Conservation (phyloP, 108 stramenopile species). For the Pelagomonas calceolata region DNA sequence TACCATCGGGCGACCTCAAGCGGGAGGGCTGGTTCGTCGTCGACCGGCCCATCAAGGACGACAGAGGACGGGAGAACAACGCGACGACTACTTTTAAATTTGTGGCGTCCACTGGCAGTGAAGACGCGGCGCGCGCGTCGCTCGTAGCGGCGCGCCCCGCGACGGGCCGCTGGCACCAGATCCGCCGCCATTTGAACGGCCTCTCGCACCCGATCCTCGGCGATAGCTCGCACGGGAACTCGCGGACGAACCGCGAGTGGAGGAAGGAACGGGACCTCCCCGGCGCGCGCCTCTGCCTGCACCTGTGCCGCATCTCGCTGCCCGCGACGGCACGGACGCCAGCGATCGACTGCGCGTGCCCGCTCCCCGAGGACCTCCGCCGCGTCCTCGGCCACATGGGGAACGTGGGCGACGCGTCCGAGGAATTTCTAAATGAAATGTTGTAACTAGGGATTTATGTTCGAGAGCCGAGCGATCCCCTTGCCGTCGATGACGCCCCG, state of each 20-base stretch:
- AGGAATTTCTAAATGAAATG: too few species aligned
- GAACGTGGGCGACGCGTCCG: too few species aligned
- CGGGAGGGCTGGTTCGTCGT: conserved; percentile 59
- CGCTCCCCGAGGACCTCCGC: conserved; percentile 52
- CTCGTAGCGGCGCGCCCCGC: conserved; percentile 59
- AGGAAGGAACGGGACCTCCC: conserved; percentile 44
- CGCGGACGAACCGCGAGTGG: conserved; percentile 55
- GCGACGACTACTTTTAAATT: conserved; percentile 60
- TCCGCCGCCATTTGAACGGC: conserved; percentile 67
- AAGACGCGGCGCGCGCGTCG: conserved; percentile 44
- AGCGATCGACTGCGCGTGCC: conserved; percentile 52
- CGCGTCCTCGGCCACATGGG: too few species aligned
- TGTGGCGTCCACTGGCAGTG: conserved; percentile 37
- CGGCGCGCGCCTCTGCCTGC: conserved; percentile 56
- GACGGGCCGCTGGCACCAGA: conserved; percentile 74
- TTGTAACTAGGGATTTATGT: too few species aligned
- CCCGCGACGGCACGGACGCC: conserved; percentile 33
- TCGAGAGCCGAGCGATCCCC: too few species aligned
- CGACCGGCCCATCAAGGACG: conserved; percentile 57
- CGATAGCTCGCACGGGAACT: conserved; percentile 60
- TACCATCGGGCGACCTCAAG: conserved; percentile 31
- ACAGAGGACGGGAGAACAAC: conserved; percentile 45
- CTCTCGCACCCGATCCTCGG: conserved; percentile 70
- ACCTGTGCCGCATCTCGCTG: conserved; percentile 50
- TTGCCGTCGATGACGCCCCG: too few species aligned